These are phyloP conservation scores for Eutrema salsugineum DNA, from an alignment of 441 rosid genomes.

Conservation along the genomic window DNA sequence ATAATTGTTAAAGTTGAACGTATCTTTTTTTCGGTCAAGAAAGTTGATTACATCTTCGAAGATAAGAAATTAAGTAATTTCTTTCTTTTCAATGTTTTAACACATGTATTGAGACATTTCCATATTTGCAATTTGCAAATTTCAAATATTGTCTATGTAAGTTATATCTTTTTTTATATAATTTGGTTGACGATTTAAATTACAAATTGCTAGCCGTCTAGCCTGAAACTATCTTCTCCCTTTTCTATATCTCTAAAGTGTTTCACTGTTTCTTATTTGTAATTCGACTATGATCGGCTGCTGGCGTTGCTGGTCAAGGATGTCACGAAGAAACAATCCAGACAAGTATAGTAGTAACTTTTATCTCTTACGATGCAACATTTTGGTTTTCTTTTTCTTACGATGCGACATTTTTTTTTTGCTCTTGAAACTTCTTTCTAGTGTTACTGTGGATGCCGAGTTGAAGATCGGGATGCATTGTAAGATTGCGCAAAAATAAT, in stretches of 20 bases:
- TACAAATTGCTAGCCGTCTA: neutral
- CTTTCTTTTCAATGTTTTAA: neutral
- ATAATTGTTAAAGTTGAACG: too few species aligned
- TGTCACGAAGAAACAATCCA: neutral
- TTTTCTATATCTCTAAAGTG: neutral
- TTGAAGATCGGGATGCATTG: conserved; percentile 47
- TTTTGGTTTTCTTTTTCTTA: neutral
- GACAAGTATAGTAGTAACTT: neutral
- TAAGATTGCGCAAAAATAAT: conserved; percentile 50
- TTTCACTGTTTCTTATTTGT: neutral
- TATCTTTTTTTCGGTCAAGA: too few species aligned
- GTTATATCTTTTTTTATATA: neutral
- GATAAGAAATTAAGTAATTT: neutral
- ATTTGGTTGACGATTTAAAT: neutral
- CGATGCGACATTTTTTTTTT: neutral
- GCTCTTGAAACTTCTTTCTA: neutral
- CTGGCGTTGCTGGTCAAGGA: neutral
- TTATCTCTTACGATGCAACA: neutral
- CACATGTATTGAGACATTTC: neutral
- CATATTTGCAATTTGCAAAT: too few species aligned
- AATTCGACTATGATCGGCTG: neutral
- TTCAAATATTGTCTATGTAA: neutral
- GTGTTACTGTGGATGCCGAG: conserved; percentile 33
- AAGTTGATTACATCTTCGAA: neutral
- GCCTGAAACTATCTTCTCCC: neutral